Evolutionary conservation across 75 land plant species (phyloP).

Genomic region (Ceratopteris richardii): DNA sequence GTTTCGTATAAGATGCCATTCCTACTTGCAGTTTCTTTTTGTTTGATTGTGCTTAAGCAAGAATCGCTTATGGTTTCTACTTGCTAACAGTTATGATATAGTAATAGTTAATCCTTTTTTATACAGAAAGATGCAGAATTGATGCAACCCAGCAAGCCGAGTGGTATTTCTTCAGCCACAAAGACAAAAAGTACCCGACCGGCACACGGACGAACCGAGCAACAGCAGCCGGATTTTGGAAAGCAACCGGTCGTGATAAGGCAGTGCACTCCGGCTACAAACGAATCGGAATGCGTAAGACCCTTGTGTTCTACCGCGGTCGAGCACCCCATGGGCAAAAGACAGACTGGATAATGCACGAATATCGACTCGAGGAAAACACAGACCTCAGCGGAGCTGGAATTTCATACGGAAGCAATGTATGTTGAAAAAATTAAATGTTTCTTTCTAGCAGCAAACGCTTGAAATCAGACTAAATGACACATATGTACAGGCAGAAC

Average conservation of each 20-base stretch:
- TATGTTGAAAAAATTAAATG: background rate
- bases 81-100: no score
- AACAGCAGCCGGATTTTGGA: slow-evolving; percentile 69
- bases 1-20: no score
- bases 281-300: slow-evolving; percentile 60
- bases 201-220: slow-evolving; percentile 27
- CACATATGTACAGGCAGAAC: background rate
- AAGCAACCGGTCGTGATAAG: slow-evolving; percentile 69
- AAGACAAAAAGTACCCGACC: slow-evolving; percentile 66
- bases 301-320: slow-evolving; percentile 67
- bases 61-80: no score
- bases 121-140: slow-evolving; percentile 50
- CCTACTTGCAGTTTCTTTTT: no score
- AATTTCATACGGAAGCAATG: slow-evolving; percentile 21
- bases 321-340: slow-evolving; percentile 71
- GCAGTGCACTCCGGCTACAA: slow-evolving; percentile 29
- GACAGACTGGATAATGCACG: slow-evolving; percentile 82
- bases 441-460: background rate
- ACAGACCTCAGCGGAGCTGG: slow-evolving; percentile 14
- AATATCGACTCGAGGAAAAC: slow-evolving; percentile 58
- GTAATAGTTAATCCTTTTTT: no score
- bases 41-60: no score
- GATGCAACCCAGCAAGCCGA: slow-evolving; percentile 59
- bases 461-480: background rate
- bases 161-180: slow-evolving; percentile 77